Base-by-base conservation (phyloP, 2,329 filamentous ascomycete genomes). In the Furcasterigmium furcatum region DNA sequence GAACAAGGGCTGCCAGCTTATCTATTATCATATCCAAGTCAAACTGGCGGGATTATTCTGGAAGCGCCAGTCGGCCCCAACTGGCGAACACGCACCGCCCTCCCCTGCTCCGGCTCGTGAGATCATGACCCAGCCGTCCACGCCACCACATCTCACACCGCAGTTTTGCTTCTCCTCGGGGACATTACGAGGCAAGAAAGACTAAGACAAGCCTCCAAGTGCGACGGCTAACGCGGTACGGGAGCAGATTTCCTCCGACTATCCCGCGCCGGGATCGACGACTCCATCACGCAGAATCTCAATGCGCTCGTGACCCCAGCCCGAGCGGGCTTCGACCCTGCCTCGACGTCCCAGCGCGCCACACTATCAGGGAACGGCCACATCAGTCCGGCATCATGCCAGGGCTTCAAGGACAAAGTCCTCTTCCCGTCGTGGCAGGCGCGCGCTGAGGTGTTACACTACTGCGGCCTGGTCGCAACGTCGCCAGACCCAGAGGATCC, bases 241-340 rank as follows among this genome's bases (percentile, higher is more conserved):
- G 32, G 34, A 20, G 45, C 59, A 96, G 94, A 96, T 64, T 99
- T 99, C 64, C 79, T 99, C 19, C 87, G 91, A 32, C 67, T 94
- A 53, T 96, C 92, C 9, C 84, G 94, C 52, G 77, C 82, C 43
- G 82, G 87, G 40, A 85, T 96, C 59, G 94, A 99, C 68, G 94
- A 99, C 67, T 90, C 88, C 38, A 97, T 99, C 60, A 83, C 84
- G 1, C 91, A 96, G 60, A 92, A 95, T 58, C 81, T 99, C 50
- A 97, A 97, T 71, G 89, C 90, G 2, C 79, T 97, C 30, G 71
- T 89, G 38, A 91, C 86, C 1, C 92, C 92, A 0, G 77, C 88
- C 12, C 72, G 74, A 38, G 67, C 68, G 32, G 82, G 83, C 14
- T 97, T 96, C 67, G 87, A 96, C 61, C 88, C 92, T 1, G 70